Base-by-base conservation (phyloP, 2,329 filamentous ascomycete genomes). In the Aspergillus ruber region DNA sequence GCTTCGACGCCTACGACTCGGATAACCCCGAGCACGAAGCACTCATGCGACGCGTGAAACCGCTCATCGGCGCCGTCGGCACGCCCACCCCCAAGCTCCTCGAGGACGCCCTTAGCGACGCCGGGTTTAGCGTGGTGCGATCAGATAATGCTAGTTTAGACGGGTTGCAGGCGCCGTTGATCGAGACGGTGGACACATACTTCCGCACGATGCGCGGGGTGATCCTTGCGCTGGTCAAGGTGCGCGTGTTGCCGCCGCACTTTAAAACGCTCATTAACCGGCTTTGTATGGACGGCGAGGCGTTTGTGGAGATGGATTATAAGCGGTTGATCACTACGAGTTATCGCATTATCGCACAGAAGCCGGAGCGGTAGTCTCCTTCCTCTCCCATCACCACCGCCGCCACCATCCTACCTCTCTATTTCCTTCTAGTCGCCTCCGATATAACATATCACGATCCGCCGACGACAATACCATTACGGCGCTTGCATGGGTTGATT, bases 271-370 rank as follows among this genome's bases (percentile, higher is more conserved):
- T 79, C 42, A 76, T 79, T 58, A 75, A 79, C 54, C 69, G 76
- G 8, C 59, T 79, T 23, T 79, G 76, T 51, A 58, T 78, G 15
- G 76, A 79, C 47, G 76, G 76, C 1, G 66, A 77, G 61, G 76
- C 76, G 0, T 79, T 79, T 50, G 73, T 79, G 48, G 71, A 78
- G 63, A 79, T 79, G 76, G 76, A 79, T 53, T 70, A 67, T 15
- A 74, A 75, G 75, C 71, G 75, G 9, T 61, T 79, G 13, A 71
- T 73, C 18, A 74, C 73, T 2, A 79, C 76, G 6, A 78, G 74
- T 44, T 78, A 78, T 48, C 72, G 76, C 42, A 70, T 79, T 47
- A 72, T 79, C 50, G 76, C 76, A 0, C 69, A 72, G 58, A 79
- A 77, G 58, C 73, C 64, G 4, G 21, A 21, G 36, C 17, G 15